These are phyloP conservation scores for Thermothielavioides terrestris DNA, from an alignment of 495 filamentous ascomycete genomes.

Conservation along the genomic window DNA sequence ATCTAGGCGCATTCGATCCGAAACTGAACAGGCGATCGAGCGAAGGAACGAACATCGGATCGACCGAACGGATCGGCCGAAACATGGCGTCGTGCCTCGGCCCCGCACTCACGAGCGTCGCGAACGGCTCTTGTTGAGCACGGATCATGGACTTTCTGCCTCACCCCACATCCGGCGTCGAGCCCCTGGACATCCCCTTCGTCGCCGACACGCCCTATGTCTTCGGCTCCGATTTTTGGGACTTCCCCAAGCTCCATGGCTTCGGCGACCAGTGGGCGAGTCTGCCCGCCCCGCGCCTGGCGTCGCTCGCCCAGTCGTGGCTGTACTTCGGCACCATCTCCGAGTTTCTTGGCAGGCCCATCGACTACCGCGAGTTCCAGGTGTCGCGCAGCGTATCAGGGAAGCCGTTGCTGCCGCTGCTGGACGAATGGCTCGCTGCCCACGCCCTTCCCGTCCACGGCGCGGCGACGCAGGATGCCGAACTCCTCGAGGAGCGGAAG, in stretches of 20 bases:
- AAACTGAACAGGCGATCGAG: background rate
- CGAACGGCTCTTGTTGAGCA: background rate
- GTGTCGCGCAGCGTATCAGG: constrained; percentile 10
- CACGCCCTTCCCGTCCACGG: background rate
- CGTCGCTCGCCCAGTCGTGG: constrained; percentile 20
- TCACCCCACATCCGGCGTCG: constrained; percentile 15
- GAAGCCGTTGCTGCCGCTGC: constrained; percentile 11
- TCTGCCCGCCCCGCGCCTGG: constrained; percentile 16
- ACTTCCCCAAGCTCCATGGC: constrained; percentile 19
- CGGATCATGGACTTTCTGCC: constrained; percentile 21
- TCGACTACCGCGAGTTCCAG: constrained; percentile 17
- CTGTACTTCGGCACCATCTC: constrained; percentile 21
- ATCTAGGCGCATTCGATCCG: no score
- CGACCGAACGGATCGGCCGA: background rate
- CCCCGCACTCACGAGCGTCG: constrained; percentile 6
- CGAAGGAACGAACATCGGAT: background rate
- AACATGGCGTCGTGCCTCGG: constrained; percentile 12
- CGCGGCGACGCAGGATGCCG: background rate
- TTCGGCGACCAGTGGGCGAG: constrained; percentile 21
- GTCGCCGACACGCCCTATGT: constrained; percentile 18
- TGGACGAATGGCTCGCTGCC: constrained; percentile 12
- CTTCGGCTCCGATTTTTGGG: constrained; percentile 20
- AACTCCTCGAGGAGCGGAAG: background rate
- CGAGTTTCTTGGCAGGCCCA: constrained; percentile 18
- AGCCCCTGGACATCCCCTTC: constrained; percentile 18